Conservation (phyloP, 176 grass and related monocot species). For the Leersia perrieri region DNA sequence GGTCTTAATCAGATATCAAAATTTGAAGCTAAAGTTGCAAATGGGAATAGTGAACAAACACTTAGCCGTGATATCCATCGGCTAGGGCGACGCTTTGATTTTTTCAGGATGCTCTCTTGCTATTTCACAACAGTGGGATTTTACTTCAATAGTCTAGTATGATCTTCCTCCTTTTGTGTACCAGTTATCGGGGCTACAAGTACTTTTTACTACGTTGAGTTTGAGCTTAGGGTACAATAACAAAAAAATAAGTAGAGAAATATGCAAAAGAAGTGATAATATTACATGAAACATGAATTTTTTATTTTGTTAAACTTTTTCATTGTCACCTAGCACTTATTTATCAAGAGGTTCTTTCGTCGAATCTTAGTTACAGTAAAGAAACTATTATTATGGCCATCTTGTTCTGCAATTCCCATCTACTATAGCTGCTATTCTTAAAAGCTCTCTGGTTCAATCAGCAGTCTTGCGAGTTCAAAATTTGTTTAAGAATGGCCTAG, state of each 20-base stretch:
- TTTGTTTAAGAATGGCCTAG: neutral
- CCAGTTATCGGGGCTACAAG: neutral
- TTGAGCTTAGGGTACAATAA: neutral
- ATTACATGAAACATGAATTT: neutral
- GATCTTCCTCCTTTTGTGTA: neutral
- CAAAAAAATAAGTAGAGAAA: neutral
- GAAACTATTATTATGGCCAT: neutral
- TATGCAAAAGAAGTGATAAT: neutral
- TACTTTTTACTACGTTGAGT: neutral
- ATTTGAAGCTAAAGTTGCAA: conserved; percentile 97
- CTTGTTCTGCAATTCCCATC: neutral
- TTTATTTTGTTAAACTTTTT: neutral
- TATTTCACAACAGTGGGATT: conserved; percentile 97
- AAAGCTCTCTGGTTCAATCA: neutral
- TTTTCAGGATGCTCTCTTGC: conserved; percentile 96
- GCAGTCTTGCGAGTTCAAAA: neutral
- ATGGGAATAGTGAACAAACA: conserved; percentile 94
- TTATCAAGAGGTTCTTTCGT: neutral
- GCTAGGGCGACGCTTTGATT: conserved; percentile 70
- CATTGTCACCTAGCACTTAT: neutral
- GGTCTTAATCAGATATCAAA: conserved; percentile 98
- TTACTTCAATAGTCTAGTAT: conserved; percentile 95
- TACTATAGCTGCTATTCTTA: neutral
- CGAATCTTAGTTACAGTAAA: neutral
- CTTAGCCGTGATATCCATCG: conserved; percentile 92